Conservation (phyloP, 1,139 yeast species). For the Yamadazyma oceani region DNA sequence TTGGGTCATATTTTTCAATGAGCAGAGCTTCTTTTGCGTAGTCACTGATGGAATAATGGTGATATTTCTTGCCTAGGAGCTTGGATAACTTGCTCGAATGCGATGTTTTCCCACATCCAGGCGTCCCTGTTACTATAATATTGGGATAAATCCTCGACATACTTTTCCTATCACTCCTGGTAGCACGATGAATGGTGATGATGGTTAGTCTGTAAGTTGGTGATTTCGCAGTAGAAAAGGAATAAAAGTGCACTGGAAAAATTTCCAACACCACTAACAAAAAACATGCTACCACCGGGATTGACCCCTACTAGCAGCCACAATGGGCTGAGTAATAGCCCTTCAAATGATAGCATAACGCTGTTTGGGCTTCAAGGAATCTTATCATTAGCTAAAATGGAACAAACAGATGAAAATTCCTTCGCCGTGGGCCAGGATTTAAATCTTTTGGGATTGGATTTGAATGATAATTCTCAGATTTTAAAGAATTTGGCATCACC, state of each 20-base stretch:
- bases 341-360: conserved; percentile 36
- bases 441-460: conserved; percentile 69
- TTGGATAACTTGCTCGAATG: conserved; percentile 47
- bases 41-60: conserved; percentile 72
- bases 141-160: conserved; percentile 53
- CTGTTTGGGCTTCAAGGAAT: conserved; percentile 78
- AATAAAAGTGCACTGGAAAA: no score
- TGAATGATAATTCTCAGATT: conserved; percentile 48
- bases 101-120: conserved; percentile 95
- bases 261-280: not conserved
- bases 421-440: conserved; percentile 86
- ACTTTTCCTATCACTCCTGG: no score
- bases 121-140: conserved; percentile 91
- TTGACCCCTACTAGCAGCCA: conserved; percentile 13
- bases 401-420: conserved; percentile 61
- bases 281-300: conserved; percentile 35
- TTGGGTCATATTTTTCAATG: conserved; percentile 83
- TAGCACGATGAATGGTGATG: no score
- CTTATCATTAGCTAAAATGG: conserved; percentile 65
- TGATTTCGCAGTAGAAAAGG: no score
- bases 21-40: conserved; percentile 77
- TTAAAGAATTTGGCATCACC: conserved; percentile 84
- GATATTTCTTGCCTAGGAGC: conserved; percentile 28
- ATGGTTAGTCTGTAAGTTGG: no score
- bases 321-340: not conserved